Evolutionary conservation across 73 alveolate species (phyloP).

Genomic region (Halteria grandinella): DNA sequence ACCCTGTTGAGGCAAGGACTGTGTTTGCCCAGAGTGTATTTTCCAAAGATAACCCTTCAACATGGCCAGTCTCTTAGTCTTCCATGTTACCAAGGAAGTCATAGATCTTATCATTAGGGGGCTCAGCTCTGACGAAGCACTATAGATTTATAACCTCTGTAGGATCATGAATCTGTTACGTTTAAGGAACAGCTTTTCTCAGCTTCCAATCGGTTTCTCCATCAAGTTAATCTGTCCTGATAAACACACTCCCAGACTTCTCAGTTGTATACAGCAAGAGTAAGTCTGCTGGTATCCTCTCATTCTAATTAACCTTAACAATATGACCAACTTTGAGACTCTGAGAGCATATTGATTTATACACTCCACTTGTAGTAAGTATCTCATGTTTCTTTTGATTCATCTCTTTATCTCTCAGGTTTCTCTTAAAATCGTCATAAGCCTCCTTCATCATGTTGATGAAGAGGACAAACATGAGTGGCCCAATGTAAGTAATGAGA

Average conservation of each 20-base stretch:
- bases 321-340: constrained; percentile 80
- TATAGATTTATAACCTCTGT: constrained; percentile 28
- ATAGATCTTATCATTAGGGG: constrained; percentile 66
- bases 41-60: constrained; percentile 60
- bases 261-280: constrained; percentile 88
- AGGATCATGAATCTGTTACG: constrained; percentile 57
- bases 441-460: constrained; percentile 93
- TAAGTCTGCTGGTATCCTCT: constrained; percentile 95
- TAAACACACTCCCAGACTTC: constrained; percentile 78
- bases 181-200: constrained; percentile 80
- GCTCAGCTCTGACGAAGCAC: constrained; percentile 66
- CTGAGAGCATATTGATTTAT: constrained; percentile 21
- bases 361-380: constrained; percentile 25
- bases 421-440: constrained; percentile 89
- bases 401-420: constrained; percentile 86
- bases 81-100: constrained; percentile 66
- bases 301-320: constrained; percentile 76
- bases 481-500: constrained; percentile 93
- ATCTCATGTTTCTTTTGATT: constrained; percentile 72
- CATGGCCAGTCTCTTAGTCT: neutral
- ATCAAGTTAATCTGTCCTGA: constrained; percentile 89
- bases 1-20: constrained; percentile 83
- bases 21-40: constrained; percentile 90
- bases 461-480: constrained; percentile 88
- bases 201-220: constrained; percentile 97